A percentile compares a stretch with the other conserved stretches of the same genome.
Evolutionary conservation across 345 rosid genomes (phyloP).

Genomic region (Brassica napus): DNA sequence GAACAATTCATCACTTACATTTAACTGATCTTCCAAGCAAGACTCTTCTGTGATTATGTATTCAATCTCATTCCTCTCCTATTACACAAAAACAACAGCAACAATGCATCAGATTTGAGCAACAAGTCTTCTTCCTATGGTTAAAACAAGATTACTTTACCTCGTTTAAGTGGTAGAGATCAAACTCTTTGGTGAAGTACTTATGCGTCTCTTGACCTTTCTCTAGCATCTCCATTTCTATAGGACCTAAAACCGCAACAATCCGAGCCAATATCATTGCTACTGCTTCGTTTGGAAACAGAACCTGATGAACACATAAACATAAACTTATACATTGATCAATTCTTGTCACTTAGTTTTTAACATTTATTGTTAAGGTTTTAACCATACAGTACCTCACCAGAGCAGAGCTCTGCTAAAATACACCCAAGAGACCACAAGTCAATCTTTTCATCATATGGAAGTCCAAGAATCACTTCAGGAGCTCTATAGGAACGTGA

Average conservation of each 20-base stretch:
- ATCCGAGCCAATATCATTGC: constrained; percentile 81
- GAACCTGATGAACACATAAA: constrained; percentile 51
- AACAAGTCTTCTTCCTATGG: not conserved
- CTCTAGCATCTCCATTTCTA: constrained; percentile 77
- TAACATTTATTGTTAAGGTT: not conserved
- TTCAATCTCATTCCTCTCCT: constrained; percentile 81
- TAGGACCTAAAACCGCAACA: constrained; percentile 72
- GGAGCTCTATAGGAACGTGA: constrained; percentile 98
- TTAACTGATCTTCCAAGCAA: constrained; percentile 61
- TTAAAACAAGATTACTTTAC: constrained; percentile 38
- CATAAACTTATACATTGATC: not conserved
- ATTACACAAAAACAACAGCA: constrained; percentile 23
- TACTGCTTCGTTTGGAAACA: constrained; percentile 79
- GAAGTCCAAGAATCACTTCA: constrained; percentile 90
- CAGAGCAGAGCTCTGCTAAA: constrained; percentile 87
- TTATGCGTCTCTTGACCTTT: constrained; percentile 76
- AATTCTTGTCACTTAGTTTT: not conserved
- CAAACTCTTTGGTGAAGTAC: constrained; percentile 82
- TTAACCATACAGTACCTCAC: constrained; percentile 61
- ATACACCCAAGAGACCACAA: constrained; percentile 97
- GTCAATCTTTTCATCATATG: constrained; percentile 87
- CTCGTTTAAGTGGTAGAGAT: constrained; percentile 70
- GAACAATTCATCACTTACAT: constrained; percentile 56
- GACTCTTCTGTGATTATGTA: constrained; percentile 73
- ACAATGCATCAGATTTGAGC: constrained; percentile 16